Evolutionary conservation across 139 green algal genomes (phyloP), one percentile per base, ranked within the genome.

Genomic region (Mychonastes homosphaera): DNA sequence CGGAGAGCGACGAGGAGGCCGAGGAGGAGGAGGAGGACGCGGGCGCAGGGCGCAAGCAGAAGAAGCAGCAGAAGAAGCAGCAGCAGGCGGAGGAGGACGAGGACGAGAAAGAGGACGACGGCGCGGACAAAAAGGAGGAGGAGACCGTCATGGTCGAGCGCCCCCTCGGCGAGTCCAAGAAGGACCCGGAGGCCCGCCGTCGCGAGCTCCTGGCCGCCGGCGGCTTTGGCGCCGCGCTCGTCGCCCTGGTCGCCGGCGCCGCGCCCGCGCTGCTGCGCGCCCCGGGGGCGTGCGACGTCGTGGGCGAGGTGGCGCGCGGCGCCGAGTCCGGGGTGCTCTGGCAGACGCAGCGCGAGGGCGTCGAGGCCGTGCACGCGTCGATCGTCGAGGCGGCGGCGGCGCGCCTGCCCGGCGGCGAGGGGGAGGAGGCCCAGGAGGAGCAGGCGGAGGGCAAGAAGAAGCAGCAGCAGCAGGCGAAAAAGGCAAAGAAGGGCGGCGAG

Each of bases 131-230:
- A 30, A 12, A 35, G 58, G 15, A 47, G 52, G 21, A 30, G 35
- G 35, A 23, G 21, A 18, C 32, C 34, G 33, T 23, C 0, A 54
- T 58, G 23, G 48, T 53, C 15, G 56, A 72, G 50, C 54, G 70
- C 1, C 38, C 67, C 35, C 58, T 94, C 30, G 86, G 85, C 9
- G 40, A 74, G 18, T 89, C 81, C 75, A 88, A 89, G 61, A 93
- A 95, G 64, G 81, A 86, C 40, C 38, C 62, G 0, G 19, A 39
- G 15, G 2, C 78, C 10, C 63, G 86, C 30, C 60, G 78, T 21
- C 53, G 48, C 3, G 86, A 93, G 77, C 48, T 95, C 56, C 68
- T 95, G 27, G 70, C 69, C 10, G 26, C 45, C 6, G 70, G 54
- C 0, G 76, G 70, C 45, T 66, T 90, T 44, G 74, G 59, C 2